These are phyloP conservation scores for Agaricus subrufescens DNA, from an alignment of 768 basidiomycete species.

Conservation along the genomic window DNA sequence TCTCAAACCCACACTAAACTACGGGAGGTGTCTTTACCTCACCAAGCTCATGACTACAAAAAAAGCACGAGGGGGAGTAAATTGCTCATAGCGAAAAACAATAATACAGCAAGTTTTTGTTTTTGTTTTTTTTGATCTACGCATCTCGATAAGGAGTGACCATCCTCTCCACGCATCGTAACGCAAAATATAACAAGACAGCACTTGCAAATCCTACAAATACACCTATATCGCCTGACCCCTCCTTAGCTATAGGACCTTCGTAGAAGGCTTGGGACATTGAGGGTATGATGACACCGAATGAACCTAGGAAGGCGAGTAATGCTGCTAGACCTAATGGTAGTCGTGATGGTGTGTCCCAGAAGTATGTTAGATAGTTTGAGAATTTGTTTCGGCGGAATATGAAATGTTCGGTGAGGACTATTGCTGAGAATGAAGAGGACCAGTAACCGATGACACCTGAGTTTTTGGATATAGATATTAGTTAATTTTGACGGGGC, in stretches of 20 bases:
- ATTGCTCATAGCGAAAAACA: no score
- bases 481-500: no score
- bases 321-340: conserved; percentile 64
- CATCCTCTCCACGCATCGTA: conserved; percentile 36
- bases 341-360: conserved; percentile 49
- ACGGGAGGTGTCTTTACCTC: no score
- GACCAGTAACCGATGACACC: conserved; percentile 55
- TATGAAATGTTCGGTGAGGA: conserved; percentile 63
- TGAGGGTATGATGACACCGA: conserved; percentile 54
- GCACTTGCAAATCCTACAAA: conserved; percentile 51
- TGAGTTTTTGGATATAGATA: conserved; percentile 10
- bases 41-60: no score
- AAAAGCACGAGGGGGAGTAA: no score
- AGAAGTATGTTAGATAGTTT: conserved; percentile 45
- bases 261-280: conserved; percentile 72
- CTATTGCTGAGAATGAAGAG: conserved; percentile 50
- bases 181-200: conserved; percentile 40
- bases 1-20: no score
- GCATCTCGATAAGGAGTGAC: conserved; percentile 14
- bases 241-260: conserved; percentile 58
- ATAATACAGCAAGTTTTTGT: neutral
- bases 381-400: conserved; percentile 49
- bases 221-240: conserved; percentile 70
- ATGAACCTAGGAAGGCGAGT: conserved; percentile 42
- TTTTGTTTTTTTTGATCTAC: neutral